Evolutionary conservation across 139 green algal genomes (phyloP), one percentile per base, ranked within the genome.

Genomic region (Nannochloris sp.): DNA sequence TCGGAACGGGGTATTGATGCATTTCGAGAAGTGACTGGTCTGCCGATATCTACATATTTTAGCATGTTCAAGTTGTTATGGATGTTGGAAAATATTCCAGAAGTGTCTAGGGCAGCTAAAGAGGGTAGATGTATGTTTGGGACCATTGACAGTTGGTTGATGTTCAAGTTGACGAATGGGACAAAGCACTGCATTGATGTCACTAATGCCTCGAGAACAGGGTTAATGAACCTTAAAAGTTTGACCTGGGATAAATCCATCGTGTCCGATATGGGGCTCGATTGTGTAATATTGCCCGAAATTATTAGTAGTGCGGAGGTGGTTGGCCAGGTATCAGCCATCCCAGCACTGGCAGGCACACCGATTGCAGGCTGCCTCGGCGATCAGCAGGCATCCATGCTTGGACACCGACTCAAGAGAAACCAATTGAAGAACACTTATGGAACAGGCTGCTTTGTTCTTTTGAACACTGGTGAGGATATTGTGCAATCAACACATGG

Each of bases 391-490:
- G 90, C 93, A 0, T 90, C 92, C 2, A 67, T 92, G 80, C 74
- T 98, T 46, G 91, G 92, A 4, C 93, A 98, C 74, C 66, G 90
- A 8, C 96, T 88, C 70, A 65, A 44, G 0, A 60, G 67, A 24
- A 78, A 83, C 2, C 78, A 95, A 64, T 90, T 89, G 51, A 99
- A 99, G 72, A 95, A 92, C 79, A 99, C 93, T 2, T 99, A 97
- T 61, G 93, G 93, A 66, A 99, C 93, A 1, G 71, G 93, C 29
- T 94, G 87, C 79, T 98, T 98, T 83, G 80, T 96, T 73, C 76
- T 98, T 48, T 80, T 97, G 21, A 94, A 98, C 80, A 98, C 92
- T 4, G 91, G 90, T 14, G 31, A 4, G 4, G 51, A 80, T 44
- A 21, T 80, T 6, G 79, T 90, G 34, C 62, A 64, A 18, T 96